Evolutionary conservation across 1,139 yeast genomes (phyloP), one percentile per base, ranked within the genome.

Genomic region (Waltiozyma sp.): DNA sequence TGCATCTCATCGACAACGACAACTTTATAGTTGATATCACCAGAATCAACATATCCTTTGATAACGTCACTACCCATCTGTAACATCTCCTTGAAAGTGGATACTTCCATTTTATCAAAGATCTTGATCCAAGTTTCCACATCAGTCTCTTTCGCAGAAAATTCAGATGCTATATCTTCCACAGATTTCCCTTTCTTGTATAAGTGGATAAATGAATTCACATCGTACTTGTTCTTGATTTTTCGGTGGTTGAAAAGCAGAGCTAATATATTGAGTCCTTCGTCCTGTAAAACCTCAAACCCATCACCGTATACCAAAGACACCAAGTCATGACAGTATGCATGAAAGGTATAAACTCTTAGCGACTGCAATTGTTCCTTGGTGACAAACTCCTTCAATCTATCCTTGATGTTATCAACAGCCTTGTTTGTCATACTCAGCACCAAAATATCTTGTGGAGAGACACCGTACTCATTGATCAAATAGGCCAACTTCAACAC

Each of bases 1-100:
- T 84, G 93, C 54, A 78, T 80, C 59, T 84, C 94, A 59, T 84
- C 94, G 13, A 83, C 77, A 0, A 84, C 59, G 0, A 82, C 65
- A 4, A 65, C 63, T 40, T 65, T 64, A 45, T 59, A 60, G 4
- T 53, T 47, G 2, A 51, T 36, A 6, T 39, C 38, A 4, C 47
- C 40, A n/a, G 38, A 46, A 1, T 35, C 23, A 14, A 35, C 37
- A 11, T 18, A 35, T 47, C 46, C 11, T 40, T 46, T 40, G 40
- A 23, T 18, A 60, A 49, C 19, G 57, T 50, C 19, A 45, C 54
- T 47, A 3, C 65, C 73, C 44, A 49, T 62, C 18, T 43, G 47
- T 45, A 58, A 65, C 59, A 64, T 58, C 42, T 68, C 72, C 18
- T 67, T 65, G 51, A 69, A 70, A 1, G 73, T 69, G 34, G 66